Conservation (phyloP, 805 yeast genomes). For the Danielia oregonensis region DNA sequence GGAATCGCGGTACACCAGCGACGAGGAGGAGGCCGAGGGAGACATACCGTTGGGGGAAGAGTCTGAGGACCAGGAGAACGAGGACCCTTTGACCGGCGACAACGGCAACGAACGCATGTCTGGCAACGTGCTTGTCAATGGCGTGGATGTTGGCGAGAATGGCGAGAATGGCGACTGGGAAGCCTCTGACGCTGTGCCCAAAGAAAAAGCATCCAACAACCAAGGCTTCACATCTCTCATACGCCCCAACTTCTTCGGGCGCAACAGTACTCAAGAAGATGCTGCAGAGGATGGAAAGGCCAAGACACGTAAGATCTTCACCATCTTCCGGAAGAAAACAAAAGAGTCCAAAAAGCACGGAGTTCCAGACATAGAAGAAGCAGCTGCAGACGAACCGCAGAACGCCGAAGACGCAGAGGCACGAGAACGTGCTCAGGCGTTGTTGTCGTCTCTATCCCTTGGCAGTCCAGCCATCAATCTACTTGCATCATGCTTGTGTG, state of each 20-base stretch:
- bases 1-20: slow-evolving; percentile 30
- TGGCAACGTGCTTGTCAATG: background rate
- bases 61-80: too few relatives aligned
- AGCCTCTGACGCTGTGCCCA: background rate
- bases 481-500: slow-evolving; percentile 67
- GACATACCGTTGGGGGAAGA: too few relatives aligned
- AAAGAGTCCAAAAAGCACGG: slow-evolving; percentile 17
- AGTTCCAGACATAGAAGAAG: slow-evolving; percentile 7
- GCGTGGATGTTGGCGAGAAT: background rate
- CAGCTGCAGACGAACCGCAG: slow-evolving; percentile 14
- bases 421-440: slow-evolving; percentile 33
- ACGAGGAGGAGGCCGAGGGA: slow-evolving; percentile 26
- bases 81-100: slow-evolving; percentile 14
- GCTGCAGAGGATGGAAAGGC: slow-evolving; percentile 13
- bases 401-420: slow-evolving; percentile 27
- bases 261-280: slow-evolving; percentile 6
- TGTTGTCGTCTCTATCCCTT: slow-evolving; percentile 45
- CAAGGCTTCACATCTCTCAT: slow-evolving; percentile 6
- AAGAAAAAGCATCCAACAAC: background rate
- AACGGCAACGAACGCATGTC: slow-evolving; percentile 5
- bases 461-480: slow-evolving; percentile 75
- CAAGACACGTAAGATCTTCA: slow-evolving; percentile 17
- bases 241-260: slow-evolving; percentile 10
- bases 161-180: background rate
- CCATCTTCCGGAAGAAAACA: slow-evolving; percentile 23